A percentile compares a stretch with the other conserved stretches of the same genome.
Evolutionary conservation across 768 basidiomycete species (phyloP).

Genomic region (Serpula lacrymans): DNA sequence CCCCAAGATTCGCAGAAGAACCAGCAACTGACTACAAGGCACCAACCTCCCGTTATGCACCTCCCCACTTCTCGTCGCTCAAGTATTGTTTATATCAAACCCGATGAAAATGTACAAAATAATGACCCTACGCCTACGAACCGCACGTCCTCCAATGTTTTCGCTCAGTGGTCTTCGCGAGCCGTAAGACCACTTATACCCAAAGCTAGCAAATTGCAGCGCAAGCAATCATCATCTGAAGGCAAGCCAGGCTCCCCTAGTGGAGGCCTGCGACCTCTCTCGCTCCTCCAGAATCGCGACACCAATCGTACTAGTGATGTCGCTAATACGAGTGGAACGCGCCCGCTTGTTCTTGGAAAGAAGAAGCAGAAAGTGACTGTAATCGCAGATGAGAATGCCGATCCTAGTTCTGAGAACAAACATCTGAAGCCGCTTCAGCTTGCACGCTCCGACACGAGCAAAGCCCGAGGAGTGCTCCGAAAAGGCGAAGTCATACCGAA

Average conservation of each 20-base stretch:
- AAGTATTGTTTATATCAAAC: constrained; percentile 61
- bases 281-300: constrained; percentile 60
- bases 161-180: constrained; percentile 47
- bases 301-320: constrained; percentile 29
- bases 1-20: constrained; percentile 46
- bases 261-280: constrained; percentile 55
- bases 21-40: constrained; percentile 12
- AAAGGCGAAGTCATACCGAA: constrained; percentile 55
- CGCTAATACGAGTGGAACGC: constrained; percentile 31
- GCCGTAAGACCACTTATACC: constrained; percentile 52
- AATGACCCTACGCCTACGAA: constrained; percentile 5
- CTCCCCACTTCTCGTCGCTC: constrained; percentile 40
- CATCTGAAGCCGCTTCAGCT: constrained; percentile 60
- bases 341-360: constrained; percentile 57
- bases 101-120: constrained; percentile 33
- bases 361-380: constrained; percentile 40
- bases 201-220: constrained; percentile 46
- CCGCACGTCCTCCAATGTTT: constrained; percentile 21
- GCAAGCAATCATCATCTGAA: constrained; percentile 27
- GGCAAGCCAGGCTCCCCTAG: constrained; percentile 38
- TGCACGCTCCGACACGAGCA: constrained; percentile 59
- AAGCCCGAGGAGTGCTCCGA: constrained; percentile 54
- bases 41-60: constrained; percentile 17
- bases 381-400: constrained; percentile 30
- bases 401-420: constrained; percentile 36